Percentiles rank a stretch among this genome's conserved stretches.
phyloP scores from a whole-genome alignment of 2,329 filamentous ascomycete genomes.

The Laburnicola sp. region DNA sequence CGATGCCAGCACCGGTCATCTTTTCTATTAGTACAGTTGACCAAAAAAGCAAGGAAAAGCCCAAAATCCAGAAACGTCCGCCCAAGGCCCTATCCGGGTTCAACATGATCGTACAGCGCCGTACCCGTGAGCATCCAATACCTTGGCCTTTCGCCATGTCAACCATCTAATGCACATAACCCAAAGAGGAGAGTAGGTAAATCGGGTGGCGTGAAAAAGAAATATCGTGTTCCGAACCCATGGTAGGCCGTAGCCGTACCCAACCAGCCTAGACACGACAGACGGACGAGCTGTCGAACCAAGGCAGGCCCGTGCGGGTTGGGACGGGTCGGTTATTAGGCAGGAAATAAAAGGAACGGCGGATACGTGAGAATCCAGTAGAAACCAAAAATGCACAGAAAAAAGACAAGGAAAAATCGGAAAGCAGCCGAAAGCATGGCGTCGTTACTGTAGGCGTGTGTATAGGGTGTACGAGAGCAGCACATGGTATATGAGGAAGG shows the following conservation, averaged over 20 bases:
- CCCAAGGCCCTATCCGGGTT: conserved; percentile 16
- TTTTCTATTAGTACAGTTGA: conserved; percentile 27
- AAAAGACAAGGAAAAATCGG: conserved; percentile 9
- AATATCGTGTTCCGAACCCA: conserved; percentile 4
- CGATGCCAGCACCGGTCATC: conserved; percentile 38
- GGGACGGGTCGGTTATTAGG: not conserved
- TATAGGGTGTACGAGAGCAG: conserved; percentile 16
- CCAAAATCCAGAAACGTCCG: conserved; percentile 19
- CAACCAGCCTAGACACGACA: conserved; percentile 10
- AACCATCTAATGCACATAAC: conserved; percentile 22
- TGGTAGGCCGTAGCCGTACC: not conserved
- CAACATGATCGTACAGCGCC: conserved; percentile 14
- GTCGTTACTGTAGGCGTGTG: conserved; percentile 11
- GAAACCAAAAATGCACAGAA: conserved; percentile 34
- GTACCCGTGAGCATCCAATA: conserved; percentile 9
- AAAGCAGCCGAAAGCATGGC: conserved; percentile 7
- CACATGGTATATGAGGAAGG: conserved; percentile 8
- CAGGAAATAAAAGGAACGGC: conserved; percentile 16
- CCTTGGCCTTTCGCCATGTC: conserved; percentile 15
- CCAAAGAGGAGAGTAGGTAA: conserved; percentile 19
- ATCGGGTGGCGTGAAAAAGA: conserved; percentile 21
- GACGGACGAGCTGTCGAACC: not conserved
- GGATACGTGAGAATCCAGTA: conserved; percentile 18
- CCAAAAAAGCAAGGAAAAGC: conserved; percentile 32
- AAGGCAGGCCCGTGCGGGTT: not conserved